Base-by-base conservation (phyloP, 805 yeast genomes). In the Suhomyces xylopsoci region DNA sequence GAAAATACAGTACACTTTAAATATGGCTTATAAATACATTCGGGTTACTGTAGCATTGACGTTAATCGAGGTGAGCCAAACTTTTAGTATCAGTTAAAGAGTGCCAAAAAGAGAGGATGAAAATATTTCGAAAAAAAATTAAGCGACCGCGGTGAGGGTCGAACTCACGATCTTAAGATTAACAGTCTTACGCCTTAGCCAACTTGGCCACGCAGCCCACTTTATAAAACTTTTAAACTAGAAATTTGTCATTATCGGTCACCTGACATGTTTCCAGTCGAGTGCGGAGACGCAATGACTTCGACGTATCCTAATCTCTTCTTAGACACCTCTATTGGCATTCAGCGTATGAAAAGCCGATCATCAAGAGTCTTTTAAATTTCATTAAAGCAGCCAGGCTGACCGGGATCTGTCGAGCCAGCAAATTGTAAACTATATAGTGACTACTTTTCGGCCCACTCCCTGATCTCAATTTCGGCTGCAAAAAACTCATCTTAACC, bases 171-270 rank as follows among this genome's bases (percentile, higher is more conserved):
- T 48, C 50, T 48, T 26, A 48, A 48, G 50, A 48, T 48, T 48
- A 48, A 48, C 50, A 48, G 50, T 48, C 50, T 48, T 48, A 48
- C 50, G 50, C 50, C 50, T 48, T 48, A 48, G 40, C 50, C 50
- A 48, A 26, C 50, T 48, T 48, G 50, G 50, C 50, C 50, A 48
- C 50, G 50, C 41, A 48, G 50, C 30, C 50, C 7, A 42, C 36
- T 50, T 15, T 8, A 15, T 7, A 7, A 15, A 36, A 15, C 3
- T 3, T 5, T 5, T 3, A 1, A 3, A n/a, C 20, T 36, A 1
- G 41, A 6, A 3, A 7, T 36, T 8, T 36, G 12, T 2, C 5
- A 26, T 26, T 9, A 9, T 3, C 12, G 10, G 4, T 9, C 26
- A 25, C 9, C 26, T 25, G 26, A 25, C 26, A n/a, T 7, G 10